These are phyloP conservation scores for Colletotrichum filicis DNA, from an alignment of 2,329 filamentous ascomycete genomes.

Conservation along the genomic window DNA sequence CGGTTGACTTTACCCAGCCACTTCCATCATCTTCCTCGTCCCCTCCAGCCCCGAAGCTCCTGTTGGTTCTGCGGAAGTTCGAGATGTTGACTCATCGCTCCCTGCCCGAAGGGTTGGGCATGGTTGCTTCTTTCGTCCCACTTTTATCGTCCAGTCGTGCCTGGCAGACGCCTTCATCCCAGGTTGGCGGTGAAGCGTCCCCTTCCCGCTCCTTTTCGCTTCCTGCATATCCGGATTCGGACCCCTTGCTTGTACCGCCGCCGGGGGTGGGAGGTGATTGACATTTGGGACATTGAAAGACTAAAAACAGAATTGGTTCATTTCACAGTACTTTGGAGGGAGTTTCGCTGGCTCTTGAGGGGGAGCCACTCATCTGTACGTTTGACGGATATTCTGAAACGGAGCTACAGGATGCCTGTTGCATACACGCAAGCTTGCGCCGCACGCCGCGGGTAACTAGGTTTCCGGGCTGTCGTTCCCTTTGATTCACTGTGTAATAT, in stretches of 20 bases:
- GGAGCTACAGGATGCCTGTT: constrained; percentile 23
- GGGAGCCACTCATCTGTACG: constrained; percentile 21
- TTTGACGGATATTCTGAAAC: constrained; percentile 35
- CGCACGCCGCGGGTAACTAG: constrained; percentile 4
- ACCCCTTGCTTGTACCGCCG: constrained; percentile 20
- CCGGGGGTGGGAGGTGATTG: not conserved
- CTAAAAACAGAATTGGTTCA: constrained; percentile 17
- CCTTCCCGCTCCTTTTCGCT: constrained; percentile 36
- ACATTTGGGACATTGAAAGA: not conserved
- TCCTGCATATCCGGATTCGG: constrained; percentile 30
- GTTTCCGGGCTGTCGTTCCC: constrained; percentile 12
- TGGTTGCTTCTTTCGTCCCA: constrained; percentile 34
- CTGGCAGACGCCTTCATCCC: constrained; percentile 35
- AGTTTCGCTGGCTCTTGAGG: not conserved
- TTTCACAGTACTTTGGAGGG: not conserved
- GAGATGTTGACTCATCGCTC: constrained; percentile 35
- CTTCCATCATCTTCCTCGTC: constrained; percentile 12
- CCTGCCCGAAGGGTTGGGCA: constrained; percentile 36
- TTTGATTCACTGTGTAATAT: constrained; percentile 9
- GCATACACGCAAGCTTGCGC: constrained; percentile 23
- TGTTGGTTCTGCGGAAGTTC: not conserved
- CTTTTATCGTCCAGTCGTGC: constrained; percentile 33
- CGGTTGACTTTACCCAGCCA: constrained; percentile 11
- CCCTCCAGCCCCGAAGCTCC: constrained; percentile 4
- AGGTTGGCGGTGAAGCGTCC: constrained; percentile 39